These are phyloP conservation scores for Spergularia azorica DNA, from an alignment of 179 eudicot species.

Conservation along the genomic window DNA sequence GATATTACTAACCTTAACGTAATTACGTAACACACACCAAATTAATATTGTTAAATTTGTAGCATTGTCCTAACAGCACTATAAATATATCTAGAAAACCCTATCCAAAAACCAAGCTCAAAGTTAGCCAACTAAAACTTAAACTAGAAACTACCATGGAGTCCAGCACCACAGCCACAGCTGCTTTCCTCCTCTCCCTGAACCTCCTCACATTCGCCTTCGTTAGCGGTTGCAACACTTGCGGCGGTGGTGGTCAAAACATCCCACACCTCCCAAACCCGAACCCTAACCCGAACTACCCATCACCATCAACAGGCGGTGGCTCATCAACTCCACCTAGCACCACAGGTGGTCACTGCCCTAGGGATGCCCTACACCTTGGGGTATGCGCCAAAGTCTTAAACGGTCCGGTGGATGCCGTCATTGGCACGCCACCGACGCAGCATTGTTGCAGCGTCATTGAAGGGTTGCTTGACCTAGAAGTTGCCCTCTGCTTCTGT, in stretches of 20 bases:
- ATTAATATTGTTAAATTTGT: no score
- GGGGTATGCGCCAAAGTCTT: constrained; percentile 65
- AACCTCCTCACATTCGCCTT: constrained; percentile 25
- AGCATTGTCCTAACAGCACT: background rate
- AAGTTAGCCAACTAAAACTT: constrained; percentile 2
- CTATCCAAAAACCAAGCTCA: constrained; percentile 15
- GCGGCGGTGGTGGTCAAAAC: constrained; percentile 25
- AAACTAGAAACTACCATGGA: constrained; percentile 9
- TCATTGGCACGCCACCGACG: constrained; percentile 52
- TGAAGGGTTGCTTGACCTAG: constrained; percentile 56
- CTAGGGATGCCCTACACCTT: constrained; percentile 57
- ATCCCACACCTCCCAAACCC: constrained; percentile 21
- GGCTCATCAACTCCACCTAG: background rate
- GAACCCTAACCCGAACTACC: constrained; percentile 1
- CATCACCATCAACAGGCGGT: constrained; percentile 12
- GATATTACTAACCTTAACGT: no score
- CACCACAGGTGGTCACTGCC: constrained; percentile 36
- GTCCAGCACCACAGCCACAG: constrained; percentile 12
- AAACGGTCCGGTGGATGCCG: constrained; percentile 39
- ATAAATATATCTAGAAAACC: constrained; percentile 12
- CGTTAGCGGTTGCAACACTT: constrained; percentile 19
- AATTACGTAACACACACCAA: no score
- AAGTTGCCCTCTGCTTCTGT: constrained; percentile 73
- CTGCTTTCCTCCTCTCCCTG: constrained; percentile 7
- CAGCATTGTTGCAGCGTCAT: constrained; percentile 63